Base-by-base conservation (phyloP, 1,284 basidiomycete species). In the Trametes pubescens region DNA sequence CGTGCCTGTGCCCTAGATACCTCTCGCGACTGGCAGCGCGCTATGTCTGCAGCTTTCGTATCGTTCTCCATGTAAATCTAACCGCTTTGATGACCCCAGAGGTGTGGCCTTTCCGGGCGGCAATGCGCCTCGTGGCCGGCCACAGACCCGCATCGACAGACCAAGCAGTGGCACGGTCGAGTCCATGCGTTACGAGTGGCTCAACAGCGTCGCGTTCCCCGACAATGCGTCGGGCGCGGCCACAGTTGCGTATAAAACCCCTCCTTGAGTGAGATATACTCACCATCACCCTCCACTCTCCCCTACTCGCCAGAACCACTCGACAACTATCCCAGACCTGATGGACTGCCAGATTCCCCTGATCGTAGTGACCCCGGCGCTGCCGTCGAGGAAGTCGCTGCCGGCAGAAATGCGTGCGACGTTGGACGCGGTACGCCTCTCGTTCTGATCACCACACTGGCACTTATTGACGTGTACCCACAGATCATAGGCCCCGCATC, bases 351-450 rank as follows among this genome's bases (percentile, higher is more conserved):
- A 10, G 21, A n/a, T 66, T n/a, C 69, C 69, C 10, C 56, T 29
- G 13, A 67, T 70, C 38, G 60, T 66, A 14, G 49, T 70, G 22
- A 69, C 69, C 0, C 69, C 69, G 22, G 64, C 62, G 13, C 26
- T 66, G 44, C 67, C 67, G 7, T 67, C 67, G 44, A 65, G 65
- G 43, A 43, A 52, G 35, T 67, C 69, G 4, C 35, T 69, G 48
- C 61, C 69, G 6, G 34, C 38, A 26, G 58, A 67, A 1, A 69
- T 69, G 68, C 68, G 65, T 3, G 38, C 26, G 1, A 62, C 51
- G 18, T 53, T 71, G 54, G 64, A 66, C 29, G 62, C 65, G 59
- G 67, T 68, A 49, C 40, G 61, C 32, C 13, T 37, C 2, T 34
- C 46, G 22, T 26, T 38, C 44, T 46, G 34, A 49, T 24, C 18